phyloP scores from a whole-genome alignment of 345 rosid genomes.

The Isatis tinctoria region DNA sequence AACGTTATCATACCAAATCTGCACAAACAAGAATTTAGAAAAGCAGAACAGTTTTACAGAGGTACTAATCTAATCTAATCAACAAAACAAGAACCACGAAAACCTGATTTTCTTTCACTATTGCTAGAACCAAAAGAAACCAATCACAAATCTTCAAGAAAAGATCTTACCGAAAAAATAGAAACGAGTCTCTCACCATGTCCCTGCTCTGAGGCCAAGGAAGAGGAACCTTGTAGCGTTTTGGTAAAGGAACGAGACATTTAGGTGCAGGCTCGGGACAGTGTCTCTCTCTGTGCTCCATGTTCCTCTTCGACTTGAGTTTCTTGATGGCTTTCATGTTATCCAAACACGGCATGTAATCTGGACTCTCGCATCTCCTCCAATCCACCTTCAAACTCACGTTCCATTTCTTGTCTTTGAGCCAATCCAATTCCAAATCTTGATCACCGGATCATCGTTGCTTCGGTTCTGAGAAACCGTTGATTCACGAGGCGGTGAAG shows the following conservation, averaged over 20 bases:
- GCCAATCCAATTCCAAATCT: background rate
- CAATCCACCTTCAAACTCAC: slow-evolving; percentile 36
- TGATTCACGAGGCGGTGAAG: background rate
- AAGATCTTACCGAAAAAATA: slow-evolving; percentile 24
- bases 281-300: slow-evolving; percentile 92
- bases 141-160: background rate
- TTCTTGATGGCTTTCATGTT: slow-evolving; percentile 58
- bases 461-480: slow-evolving; percentile 5
- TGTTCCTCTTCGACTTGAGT: slow-evolving; percentile 59
- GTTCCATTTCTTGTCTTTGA: slow-evolving; percentile 5
- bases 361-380: slow-evolving; percentile 50
- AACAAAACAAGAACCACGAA: slow-evolving; percentile 6
- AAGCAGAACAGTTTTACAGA: background rate
- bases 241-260: slow-evolving; percentile 74
- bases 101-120: background rate
- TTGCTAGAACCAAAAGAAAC: background rate
- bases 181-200: slow-evolving; percentile 78
- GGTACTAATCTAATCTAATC: background rate
- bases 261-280: slow-evolving; percentile 60
- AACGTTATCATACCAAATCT: slow-evolving; percentile 81
- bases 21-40: background rate
- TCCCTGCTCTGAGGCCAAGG: slow-evolving; percentile 94
- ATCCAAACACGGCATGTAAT: slow-evolving; percentile 82
- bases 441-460: slow-evolving; percentile 4
- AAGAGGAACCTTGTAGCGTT: slow-evolving; percentile 63